A percentile compares a stretch with the other conserved stretches of the same genome.
phyloP scores from a whole-genome alignment of 2,329 filamentous ascomycete genomes.

The Fusarium concolor region DNA sequence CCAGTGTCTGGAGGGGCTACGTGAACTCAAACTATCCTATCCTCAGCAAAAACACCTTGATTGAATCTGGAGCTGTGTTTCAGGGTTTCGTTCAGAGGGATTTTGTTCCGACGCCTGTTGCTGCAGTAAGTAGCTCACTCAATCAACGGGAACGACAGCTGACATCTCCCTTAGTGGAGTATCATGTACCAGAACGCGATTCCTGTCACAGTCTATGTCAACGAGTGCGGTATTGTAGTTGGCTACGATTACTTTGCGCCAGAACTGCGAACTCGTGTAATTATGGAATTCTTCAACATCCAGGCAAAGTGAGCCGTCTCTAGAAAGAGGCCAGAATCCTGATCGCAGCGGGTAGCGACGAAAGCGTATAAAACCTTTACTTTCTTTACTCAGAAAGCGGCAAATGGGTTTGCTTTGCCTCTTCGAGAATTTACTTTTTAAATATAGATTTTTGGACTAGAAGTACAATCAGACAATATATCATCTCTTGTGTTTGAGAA shows the following conservation, averaged over 20 bases:
- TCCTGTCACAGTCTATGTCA: constrained; percentile 52
- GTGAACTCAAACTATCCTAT: constrained; percentile 55
- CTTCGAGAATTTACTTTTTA: background rate
- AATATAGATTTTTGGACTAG: background rate
- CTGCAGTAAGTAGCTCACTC: constrained; percentile 37
- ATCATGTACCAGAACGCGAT: constrained; percentile 52
- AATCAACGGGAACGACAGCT: accelerated
- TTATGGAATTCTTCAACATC: constrained; percentile 50
- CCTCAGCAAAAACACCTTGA: constrained; percentile 47
- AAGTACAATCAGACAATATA: background rate
- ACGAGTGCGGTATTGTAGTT: constrained; percentile 49
- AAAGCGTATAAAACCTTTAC: too few relatives aligned
- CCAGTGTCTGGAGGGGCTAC: constrained; percentile 49
- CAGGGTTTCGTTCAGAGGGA: constrained; percentile 37
- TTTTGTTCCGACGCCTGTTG: constrained; percentile 37
- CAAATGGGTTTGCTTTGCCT: background rate
- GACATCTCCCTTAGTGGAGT: constrained; percentile 46
- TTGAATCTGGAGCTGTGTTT: constrained; percentile 43
- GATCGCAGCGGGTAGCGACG: too few relatives aligned
- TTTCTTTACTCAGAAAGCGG: background rate
- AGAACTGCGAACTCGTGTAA: constrained; percentile 44
- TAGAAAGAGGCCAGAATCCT: too few relatives aligned
- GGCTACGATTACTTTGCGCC: constrained; percentile 54
- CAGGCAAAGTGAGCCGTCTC: constrained; percentile 1
- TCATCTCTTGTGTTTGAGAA: accelerated